Evolutionary conservation across 352 stramenopile species (phyloP).

Genomic region (Thraustochytrium sp.): DNA sequence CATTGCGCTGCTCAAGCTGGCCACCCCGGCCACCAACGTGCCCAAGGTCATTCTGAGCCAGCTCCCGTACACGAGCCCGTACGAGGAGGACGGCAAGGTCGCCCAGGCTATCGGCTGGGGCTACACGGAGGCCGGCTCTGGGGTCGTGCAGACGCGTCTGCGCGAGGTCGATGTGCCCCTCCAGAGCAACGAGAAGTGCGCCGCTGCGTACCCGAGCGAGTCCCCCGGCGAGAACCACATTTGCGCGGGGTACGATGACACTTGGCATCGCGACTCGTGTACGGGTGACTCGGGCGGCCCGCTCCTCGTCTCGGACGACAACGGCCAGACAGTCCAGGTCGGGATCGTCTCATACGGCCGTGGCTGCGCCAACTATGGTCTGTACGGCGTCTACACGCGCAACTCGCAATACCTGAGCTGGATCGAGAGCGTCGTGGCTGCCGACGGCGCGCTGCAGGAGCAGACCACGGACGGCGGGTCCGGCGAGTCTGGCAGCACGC

Average conservation of each 20-base stretch:
- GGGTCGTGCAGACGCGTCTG: not conserved
- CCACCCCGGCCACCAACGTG: constrained; percentile 11
- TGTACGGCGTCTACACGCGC: constrained; percentile 23
- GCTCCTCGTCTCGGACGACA: not conserved
- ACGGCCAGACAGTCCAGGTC: not conserved
- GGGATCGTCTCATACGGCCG: constrained; percentile 28
- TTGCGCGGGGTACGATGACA: not conserved
- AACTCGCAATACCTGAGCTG: constrained; percentile 16
- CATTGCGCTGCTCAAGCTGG: constrained; percentile 12
- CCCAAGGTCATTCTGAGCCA: not conserved
- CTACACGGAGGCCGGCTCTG: not conserved
- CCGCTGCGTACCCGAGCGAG: not conserved
- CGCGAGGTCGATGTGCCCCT: not conserved
- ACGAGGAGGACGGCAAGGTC: not conserved
- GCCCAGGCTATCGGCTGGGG: constrained; percentile 19
- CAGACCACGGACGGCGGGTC: not conserved
- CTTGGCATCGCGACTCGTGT: not conserved
- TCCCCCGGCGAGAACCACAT: not conserved
- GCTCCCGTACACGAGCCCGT: not conserved
- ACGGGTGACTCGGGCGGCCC: constrained; percentile 6
- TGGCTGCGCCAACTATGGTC: not conserved
- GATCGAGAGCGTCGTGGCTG: not conserved
- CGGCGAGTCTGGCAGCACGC: too few relatives aligned
- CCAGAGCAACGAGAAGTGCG: not conserved
- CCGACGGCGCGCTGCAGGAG: not conserved